These are phyloP conservation scores for Straminergon stramineum DNA, from an alignment of 225 moss, liverwort and hornwort species.

Conservation along the genomic window DNA sequence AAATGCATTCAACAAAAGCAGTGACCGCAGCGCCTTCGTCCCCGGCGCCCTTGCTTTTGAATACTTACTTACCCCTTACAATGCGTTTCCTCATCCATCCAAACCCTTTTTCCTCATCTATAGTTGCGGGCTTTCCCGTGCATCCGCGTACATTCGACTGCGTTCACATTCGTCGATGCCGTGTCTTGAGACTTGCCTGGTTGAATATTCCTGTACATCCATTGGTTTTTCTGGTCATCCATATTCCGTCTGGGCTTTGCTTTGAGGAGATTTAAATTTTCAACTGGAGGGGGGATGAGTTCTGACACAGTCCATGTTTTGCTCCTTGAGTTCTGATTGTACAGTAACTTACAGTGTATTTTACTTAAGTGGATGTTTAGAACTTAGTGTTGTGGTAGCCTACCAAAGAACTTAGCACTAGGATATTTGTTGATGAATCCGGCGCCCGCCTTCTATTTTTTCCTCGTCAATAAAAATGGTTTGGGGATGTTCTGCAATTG, in stretches of 20 bases:
- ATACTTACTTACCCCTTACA: neutral
- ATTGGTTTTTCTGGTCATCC: neutral
- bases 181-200: accelerated
- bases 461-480: neutral
- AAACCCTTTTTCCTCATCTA: neutral
- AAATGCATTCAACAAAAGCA: neutral
- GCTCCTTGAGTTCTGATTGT: neutral
- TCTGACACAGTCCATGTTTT: conserved; percentile 3
- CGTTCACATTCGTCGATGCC: neutral
- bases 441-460: neutral
- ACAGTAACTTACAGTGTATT: no score
- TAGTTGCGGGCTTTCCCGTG: neutral
- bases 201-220: neutral
- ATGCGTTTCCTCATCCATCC: neutral
- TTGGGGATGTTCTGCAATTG: neutral
- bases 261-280: conserved; percentile 5
- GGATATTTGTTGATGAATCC: neutral
- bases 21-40: neutral
- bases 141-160: neutral
- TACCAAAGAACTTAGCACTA: neutral
- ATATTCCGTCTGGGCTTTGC: no score
- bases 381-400: neutral
- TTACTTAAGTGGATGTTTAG: neutral
- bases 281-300: neutral
- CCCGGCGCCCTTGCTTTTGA: neutral